Evolutionary conservation across 805 yeast species (phyloP), one percentile per base, ranked within the genome.

Genomic region (Kazachstania taianensis): DNA sequence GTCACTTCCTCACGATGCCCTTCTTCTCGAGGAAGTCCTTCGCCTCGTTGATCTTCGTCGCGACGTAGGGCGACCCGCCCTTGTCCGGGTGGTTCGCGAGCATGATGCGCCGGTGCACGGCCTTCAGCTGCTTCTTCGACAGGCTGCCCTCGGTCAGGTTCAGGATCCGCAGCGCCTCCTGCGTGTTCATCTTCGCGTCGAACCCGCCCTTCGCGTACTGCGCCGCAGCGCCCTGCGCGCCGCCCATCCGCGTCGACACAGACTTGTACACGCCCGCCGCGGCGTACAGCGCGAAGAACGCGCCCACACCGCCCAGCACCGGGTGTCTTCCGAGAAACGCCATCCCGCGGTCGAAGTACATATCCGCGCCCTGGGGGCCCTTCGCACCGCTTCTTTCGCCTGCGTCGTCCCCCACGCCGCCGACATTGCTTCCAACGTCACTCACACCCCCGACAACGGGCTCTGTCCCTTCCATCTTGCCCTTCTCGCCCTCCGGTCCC

Each of bases 21-120:
- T 52, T 54, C 40, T 57, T 57, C 34, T 55, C 55, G 30, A 58
- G 39, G 30, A 53, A 57, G 36, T 79, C 85, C 53, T 81, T 80
- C 26, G 96, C 95, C 63, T 86, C 94, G 57, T 86, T 86, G 46
- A 86, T 83, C 66, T 86, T 86, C 33, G 94, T 81, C 33, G 96
- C 96, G 59, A 86, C 58, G 53, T 73, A 84, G 32, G 94, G 82
- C 5, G 94, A 81, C 5, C 96, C 96, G 32, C 96, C 96, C 57
- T 81, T 81, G 63, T 86, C 96, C 13, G 96, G 96, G 54, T 86
- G 96, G 59, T 86, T 86, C 30, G 86, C 76, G 65, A 85, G 63
- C 96, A 86, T 86, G 54, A 85, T 78, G 52, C 70, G 72, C 62
- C 96, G 75, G 59, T 86, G 96, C 37, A 75, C 78, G 44, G 84